Evolutionary conservation across 306 rosid species (phyloP), one percentile per base, ranked within the genome.

Genomic region (Cucumis hystrix): DNA sequence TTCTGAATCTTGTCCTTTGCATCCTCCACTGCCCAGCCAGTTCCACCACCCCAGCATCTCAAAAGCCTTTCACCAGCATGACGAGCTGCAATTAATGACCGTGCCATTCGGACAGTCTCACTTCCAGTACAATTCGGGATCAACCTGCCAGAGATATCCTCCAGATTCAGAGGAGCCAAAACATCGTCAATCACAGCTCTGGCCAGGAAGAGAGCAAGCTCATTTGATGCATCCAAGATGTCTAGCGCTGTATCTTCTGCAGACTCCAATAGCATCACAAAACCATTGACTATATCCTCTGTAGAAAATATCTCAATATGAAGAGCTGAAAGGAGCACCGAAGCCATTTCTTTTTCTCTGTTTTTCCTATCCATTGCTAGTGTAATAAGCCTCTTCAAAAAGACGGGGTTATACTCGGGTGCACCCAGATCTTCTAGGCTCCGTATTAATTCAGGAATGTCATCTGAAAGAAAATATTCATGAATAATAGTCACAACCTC

Each of bases 1-100:
- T 95, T 95, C 82, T 84, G 82, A 74, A 95, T 95, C 89, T 95
- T 95, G 84, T 95, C 99, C 86, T 95, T 95, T 0, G 99, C 99
- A 80, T 95, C 99, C 84, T 95, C 99, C 81, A 95, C 99, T n/a
- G 97, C 97, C 99, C 99, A 95, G 37, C 99, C 99, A 18, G 97
- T 95, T 37, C 99, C 97, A 39, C 99, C 99, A 39, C 99, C 99
- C 99, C 99, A 95, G 77, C 99, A 95, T 69, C 99, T 84, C 86
- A 95, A 80, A 51, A 95, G 85, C 85, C 99, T 87, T 88, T 95
- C 99, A 51, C 99, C 99, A 4, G 99, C 97, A 79, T 95, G 99
- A 25, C 99, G 97, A 28, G 99, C 99, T 77, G 90, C 86, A 77
- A 86, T 81, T 10, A 95, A 88, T 39, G 97, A 82, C 3, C 89